Percentiles rank a stretch among this genome's conserved stretches.
Conservation (phyloP, 2,329 filamentous ascomycete genomes). For the Phialophora expanda region DNA sequence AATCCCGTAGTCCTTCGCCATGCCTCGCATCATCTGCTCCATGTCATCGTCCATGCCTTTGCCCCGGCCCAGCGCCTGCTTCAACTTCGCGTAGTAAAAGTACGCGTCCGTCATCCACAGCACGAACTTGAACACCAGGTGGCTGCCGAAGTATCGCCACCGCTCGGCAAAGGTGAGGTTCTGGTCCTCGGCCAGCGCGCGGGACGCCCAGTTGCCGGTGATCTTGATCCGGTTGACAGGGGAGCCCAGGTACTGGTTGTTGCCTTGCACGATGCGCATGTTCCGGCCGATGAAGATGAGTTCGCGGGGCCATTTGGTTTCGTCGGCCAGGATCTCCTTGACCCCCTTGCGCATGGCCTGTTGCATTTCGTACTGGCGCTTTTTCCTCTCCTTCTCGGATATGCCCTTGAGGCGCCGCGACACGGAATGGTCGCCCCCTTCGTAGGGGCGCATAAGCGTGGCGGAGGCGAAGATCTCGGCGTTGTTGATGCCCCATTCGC, state of each 20-base stretch:
- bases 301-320: slow-evolving; percentile 86
- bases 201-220: slow-evolving; percentile 86
- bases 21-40: slow-evolving; percentile 81
- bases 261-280: slow-evolving; percentile 89
- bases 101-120: slow-evolving; percentile 76
- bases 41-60: slow-evolving; percentile 94
- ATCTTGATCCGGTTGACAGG: slow-evolving; percentile 93
- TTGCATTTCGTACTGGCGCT: slow-evolving; percentile 78
- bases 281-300: slow-evolving; percentile 92
- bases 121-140: slow-evolving; percentile 81
- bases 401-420: slow-evolving; percentile 63
- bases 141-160: slow-evolving; percentile 72
- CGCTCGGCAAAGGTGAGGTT: slow-evolving; percentile 68
- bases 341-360: slow-evolving; percentile 72
- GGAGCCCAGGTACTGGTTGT: slow-evolving; percentile 87
- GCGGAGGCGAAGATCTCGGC: slow-evolving; percentile 90
- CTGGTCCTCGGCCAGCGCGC: slow-evolving; percentile 77
- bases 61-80: slow-evolving; percentile 76
- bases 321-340: slow-evolving; percentile 80
- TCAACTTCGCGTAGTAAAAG: slow-evolving; percentile 80
- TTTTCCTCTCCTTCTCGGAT: slow-evolving; percentile 60
- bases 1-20: slow-evolving; percentile 89
- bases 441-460: slow-evolving; percentile 87
- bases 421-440: slow-evolving; percentile 76
- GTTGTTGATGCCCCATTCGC: slow-evolving; percentile 84